Conservation (phyloP, 2,329 filamentous ascomycete species). For the Ophiostoma sp. region DNA sequence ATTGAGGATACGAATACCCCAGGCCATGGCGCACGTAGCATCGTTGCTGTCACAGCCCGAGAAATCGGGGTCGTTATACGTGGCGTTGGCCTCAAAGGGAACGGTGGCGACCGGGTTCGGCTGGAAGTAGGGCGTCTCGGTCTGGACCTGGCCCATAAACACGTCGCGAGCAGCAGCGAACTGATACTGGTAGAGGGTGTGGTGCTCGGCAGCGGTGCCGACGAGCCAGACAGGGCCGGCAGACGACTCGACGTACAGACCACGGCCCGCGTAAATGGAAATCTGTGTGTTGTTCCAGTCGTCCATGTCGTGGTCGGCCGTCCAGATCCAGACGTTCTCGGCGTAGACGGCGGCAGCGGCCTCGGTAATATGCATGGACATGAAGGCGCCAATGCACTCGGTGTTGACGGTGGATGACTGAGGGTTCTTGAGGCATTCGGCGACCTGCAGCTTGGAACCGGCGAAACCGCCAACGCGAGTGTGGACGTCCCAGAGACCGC, state of each 20-base stretch:
- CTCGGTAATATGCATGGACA: slow-evolving; percentile 48
- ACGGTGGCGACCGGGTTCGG: slow-evolving; percentile 58
- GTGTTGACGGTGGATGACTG: slow-evolving; percentile 47
- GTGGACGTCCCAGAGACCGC: slow-evolving; percentile 55
- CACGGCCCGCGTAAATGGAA: slow-evolving; percentile 20
- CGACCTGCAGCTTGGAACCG: slow-evolving; percentile 64
- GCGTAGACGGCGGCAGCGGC: slow-evolving; percentile 47
- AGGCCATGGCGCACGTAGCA: slow-evolving; percentile 55
- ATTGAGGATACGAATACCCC: slow-evolving; percentile 63
- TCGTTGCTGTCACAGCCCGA: slow-evolving; percentile 40
- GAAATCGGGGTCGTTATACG: slow-evolving; percentile 56
- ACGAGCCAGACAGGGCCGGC: slow-evolving; percentile 53
- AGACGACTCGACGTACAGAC: slow-evolving; percentile 40
- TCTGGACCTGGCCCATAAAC: slow-evolving; percentile 65
- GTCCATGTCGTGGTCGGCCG: slow-evolving; percentile 56
- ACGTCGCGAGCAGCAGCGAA: slow-evolving; percentile 60
- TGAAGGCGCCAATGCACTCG: slow-evolving; percentile 60
- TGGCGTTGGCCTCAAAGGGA: slow-evolving; percentile 51
- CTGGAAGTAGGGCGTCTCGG: slow-evolving; percentile 72
- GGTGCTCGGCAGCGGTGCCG: slow-evolving; percentile 66
- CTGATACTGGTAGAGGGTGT: slow-evolving; percentile 68
- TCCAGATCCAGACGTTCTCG: slow-evolving; percentile 63
- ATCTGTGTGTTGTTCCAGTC: slow-evolving; percentile 22
- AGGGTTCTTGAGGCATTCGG: slow-evolving; percentile 55
- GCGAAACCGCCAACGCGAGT: slow-evolving; percentile 71